Conservation (phyloP, 805 yeast genomes). For the Wickerhamiella hasegawae region DNA sequence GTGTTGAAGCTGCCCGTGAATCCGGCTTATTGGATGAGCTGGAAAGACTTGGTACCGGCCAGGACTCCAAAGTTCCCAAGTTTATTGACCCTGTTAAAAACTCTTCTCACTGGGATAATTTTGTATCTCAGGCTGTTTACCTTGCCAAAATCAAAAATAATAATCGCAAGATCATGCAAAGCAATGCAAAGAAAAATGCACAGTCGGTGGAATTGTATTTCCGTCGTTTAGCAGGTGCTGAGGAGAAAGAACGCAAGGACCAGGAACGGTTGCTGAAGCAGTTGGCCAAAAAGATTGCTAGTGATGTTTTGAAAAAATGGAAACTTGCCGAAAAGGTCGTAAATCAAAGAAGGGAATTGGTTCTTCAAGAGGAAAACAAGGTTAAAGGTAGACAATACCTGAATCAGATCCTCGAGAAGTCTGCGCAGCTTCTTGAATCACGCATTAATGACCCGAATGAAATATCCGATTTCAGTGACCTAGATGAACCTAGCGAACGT, state of each 20-base stretch:
- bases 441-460: constrained; percentile 30
- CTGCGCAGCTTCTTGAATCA: constrained; percentile 78
- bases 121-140: constrained; percentile 58
- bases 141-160: constrained; percentile 58
- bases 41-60: constrained; percentile 19
- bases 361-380: constrained; percentile 52
- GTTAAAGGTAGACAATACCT: constrained; percentile 75
- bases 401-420: constrained; percentile 75
- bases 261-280: constrained; percentile 52
- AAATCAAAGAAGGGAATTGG: constrained; percentile 53
- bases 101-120: constrained; percentile 53
- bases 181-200: constrained; percentile 58
- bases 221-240: constrained; percentile 73
- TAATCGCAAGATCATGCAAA: constrained; percentile 42
- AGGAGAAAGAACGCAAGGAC: constrained; percentile 63
- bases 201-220: constrained; percentile 76
- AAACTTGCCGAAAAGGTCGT: constrained; percentile 63
- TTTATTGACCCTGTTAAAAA: constrained; percentile 34
- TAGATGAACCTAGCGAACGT: constrained; percentile 17
- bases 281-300: constrained; percentile 67
- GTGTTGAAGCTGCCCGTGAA: constrained; percentile 32
- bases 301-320: constrained; percentile 86
- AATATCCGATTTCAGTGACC: constrained; percentile 21
- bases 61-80: constrained; percentile 19
- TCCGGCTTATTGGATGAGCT: constrained; percentile 16